Evolutionary conservation across 2,329 filamentous ascomycete genomes (phyloP), one percentile per base, ranked within the genome.

Genomic region (Boeremia lycopersici): DNA sequence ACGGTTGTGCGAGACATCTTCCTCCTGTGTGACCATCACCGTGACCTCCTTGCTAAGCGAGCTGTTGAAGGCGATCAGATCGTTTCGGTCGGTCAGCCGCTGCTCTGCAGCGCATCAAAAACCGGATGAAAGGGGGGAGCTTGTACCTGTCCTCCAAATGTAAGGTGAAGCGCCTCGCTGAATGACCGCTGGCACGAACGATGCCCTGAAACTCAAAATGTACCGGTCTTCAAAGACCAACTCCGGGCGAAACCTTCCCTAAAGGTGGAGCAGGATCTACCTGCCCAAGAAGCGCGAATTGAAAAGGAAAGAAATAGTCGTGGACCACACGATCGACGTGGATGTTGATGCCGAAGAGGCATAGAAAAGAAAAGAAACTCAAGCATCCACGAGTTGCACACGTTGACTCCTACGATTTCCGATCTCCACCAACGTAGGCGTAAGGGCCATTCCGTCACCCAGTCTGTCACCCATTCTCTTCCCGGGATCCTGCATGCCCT

Each of bases 341-440:
- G 33, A 48, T 33, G 12, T 6, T 30, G 34, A 38, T 33, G 13
- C 8, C 17, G n/a, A 30, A 29, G 30, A 23, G 35, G 8, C 39
- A 41, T 17, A 10, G 15, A 9, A 25, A 41, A 34, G 7, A 13
- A 7, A 25, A 34, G 29, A 3, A 11, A 13, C 17, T 58, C 63
- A 74, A 10, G 64, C 68, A 49, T 74, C 69, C n/a, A 71, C 72
- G 31, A 75, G 48, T 56, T 71, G 67, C 35, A 74, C 73, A 42
- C 68, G 59, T 39, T 74, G 71, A 52, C 70, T 74, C 62, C 67
- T 72, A 11, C 72, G 59, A 29, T 74, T 73, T 55, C 64, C 65
- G 31, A 75, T 62, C 41, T 75, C 70, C 6, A 75, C 73, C 56
- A 75, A 57, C 2, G 67, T 74, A 12, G 73, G 73, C 28, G 68